These are phyloP conservation scores for Eucalyptus cloeziana DNA, from an alignment of 345 rosid genomes.

Conservation along the genomic window DNA sequence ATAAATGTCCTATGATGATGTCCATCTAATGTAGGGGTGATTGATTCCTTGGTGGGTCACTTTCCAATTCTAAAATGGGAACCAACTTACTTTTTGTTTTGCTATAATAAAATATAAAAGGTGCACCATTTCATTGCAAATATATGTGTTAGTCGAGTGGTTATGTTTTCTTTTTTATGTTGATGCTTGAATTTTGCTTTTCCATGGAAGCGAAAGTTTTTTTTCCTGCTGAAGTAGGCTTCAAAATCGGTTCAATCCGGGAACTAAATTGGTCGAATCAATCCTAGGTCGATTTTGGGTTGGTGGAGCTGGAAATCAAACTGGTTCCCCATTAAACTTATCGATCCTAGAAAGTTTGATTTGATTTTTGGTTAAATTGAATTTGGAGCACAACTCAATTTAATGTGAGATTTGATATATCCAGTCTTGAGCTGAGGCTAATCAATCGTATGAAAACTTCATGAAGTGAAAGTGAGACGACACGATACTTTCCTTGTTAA, in stretches of 20 bases:
- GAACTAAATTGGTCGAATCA: too few relatives aligned
- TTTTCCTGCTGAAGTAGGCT: not conserved
- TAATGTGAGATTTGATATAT: not conserved
- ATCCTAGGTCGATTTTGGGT: not conserved
- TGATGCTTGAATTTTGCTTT: not conserved
- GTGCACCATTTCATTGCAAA: not conserved
- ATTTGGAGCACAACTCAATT: not conserved
- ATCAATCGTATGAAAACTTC: not conserved
- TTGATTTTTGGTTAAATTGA: not conserved
- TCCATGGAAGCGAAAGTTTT: not conserved
- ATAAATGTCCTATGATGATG: not conserved
- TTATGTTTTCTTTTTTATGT: not conserved
- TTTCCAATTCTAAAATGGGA: not conserved
- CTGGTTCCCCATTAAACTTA: rapidly evolving
- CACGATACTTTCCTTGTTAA: not conserved
- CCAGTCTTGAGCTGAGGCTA: not conserved
- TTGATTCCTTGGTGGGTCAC: not conserved
- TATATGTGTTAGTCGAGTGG: not conserved
- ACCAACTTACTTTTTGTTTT: not conserved
- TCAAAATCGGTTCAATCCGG: not conserved
- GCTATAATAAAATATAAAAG: not conserved
- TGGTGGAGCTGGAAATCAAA: not conserved
- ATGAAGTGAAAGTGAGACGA: not conserved
- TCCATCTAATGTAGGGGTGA: not conserved
- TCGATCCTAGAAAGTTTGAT: not conserved